A percentile compares a stretch with the other conserved stretches of the same genome.
These are phyloP conservation scores for Chaetomium tenue DNA, from an alignment of 495 filamentous ascomycete species.

Conservation along the genomic window DNA sequence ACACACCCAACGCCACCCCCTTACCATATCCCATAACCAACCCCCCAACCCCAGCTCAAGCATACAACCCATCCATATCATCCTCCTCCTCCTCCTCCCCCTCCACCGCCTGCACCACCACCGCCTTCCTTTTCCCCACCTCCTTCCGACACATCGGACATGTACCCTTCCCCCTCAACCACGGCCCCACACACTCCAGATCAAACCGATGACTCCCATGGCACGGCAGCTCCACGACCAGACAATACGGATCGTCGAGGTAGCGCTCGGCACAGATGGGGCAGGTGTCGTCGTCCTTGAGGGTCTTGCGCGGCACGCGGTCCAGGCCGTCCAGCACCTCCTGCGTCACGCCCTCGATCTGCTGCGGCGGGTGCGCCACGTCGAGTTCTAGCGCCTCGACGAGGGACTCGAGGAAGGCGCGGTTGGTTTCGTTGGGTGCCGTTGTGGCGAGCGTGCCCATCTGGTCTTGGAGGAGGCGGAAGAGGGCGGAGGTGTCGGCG, in stretches of 20 bases:
- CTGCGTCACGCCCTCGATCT: slow-evolving; percentile 74
- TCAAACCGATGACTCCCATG: slow-evolving; percentile 81
- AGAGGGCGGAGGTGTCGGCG: slow-evolving; percentile 64
- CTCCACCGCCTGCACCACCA: slow-evolving; percentile 43
- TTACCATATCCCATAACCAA: background rate
- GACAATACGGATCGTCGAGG: slow-evolving; percentile 72
- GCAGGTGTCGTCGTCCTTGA: slow-evolving; percentile 69
- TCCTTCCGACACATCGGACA: slow-evolving; percentile 85
- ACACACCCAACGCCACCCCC: background rate
- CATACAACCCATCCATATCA: slow-evolving; percentile 75
- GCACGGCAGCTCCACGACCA: slow-evolving; percentile 87
- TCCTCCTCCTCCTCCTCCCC: slow-evolving; percentile 63
- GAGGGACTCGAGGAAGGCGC: slow-evolving; percentile 59
- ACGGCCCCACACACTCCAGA: slow-evolving; percentile 90
- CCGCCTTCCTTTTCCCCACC: slow-evolving; percentile 69
- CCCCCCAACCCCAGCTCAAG: slow-evolving; percentile 39
- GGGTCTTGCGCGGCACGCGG: slow-evolving; percentile 65
- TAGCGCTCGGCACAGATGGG: slow-evolving; percentile 85
- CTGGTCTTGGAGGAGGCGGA: slow-evolving; percentile 53
- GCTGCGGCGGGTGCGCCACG: slow-evolving; percentile 63
- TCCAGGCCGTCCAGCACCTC: slow-evolving; percentile 80
- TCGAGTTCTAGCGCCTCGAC: slow-evolving; percentile 60
- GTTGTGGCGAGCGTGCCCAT: slow-evolving; percentile 40
- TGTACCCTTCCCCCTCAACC: slow-evolving; percentile 82
- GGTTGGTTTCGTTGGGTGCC: slow-evolving; percentile 60